These are phyloP conservation scores for Barbatosphaeria neglecta DNA, from an alignment of 495 filamentous ascomycete species.

Conservation along the genomic window DNA sequence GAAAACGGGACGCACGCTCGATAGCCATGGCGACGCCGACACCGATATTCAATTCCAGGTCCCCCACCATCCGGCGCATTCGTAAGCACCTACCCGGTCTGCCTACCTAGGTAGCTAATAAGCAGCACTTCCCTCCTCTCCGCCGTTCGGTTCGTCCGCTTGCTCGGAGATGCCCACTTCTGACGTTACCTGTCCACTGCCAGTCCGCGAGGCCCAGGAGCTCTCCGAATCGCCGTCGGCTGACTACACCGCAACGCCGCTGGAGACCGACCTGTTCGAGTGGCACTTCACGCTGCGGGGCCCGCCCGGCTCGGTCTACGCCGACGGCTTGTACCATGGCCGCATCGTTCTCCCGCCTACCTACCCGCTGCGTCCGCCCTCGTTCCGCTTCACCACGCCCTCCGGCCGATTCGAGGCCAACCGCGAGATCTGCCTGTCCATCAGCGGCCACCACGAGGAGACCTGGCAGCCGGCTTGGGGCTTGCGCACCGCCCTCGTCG, in stretches of 20 bases:
- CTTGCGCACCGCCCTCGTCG: constrained; percentile 65
- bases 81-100: constrained; percentile 27
- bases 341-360: constrained; percentile 80
- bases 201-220: constrained; percentile 77
- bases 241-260: constrained; percentile 70
- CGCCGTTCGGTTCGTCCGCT: constrained; percentile 1
- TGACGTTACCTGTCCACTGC: neutral
- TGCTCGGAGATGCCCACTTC: constrained; percentile 10
- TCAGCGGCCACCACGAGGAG: constrained; percentile 92
- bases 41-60: constrained; percentile 58
- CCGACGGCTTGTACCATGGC: constrained; percentile 80
- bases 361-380: constrained; percentile 83
- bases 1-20: neutral
- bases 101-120: neutral
- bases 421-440: constrained; percentile 89
- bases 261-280: constrained; percentile 86
- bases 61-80: constrained; percentile 70
- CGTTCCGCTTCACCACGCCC: constrained; percentile 89
- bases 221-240: constrained; percentile 64
- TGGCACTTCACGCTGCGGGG: constrained; percentile 99
- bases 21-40: constrained; percentile 16
- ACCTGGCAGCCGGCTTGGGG: constrained; percentile 99
- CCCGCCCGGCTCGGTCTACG: constrained; percentile 70
- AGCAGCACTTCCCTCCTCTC: constrained; percentile 1
- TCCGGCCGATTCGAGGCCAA: constrained; percentile 92